Evolutionary conservation across 805 yeast genomes (phyloP), one percentile per base, ranked within the genome.

Genomic region (Candida tammaniensis): DNA sequence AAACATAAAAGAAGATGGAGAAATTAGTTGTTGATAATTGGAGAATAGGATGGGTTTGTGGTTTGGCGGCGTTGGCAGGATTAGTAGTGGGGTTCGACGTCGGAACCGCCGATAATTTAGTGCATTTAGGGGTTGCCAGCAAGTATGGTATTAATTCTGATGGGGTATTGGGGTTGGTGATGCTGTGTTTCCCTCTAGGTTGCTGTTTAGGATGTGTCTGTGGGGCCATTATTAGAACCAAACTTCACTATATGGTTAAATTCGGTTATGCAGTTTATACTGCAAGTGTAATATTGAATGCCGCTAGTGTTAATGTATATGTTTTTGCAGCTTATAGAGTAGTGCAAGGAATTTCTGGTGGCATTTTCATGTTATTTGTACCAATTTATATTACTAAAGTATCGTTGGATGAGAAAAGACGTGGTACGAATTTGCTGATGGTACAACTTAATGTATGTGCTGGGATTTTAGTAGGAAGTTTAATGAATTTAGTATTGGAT

Each of bases 301-400:
- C 38, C 3, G 16, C 27, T 5, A 30, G 34, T 15, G 9, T 18
- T 12, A 6, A 25, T 4, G n/a, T 22, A 2, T 20, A 49, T 5
- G 23, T 38, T 7, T 26, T 38, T 17, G 16, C 27, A 5, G 15
- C 32, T 22, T 22, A 32, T 38, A 39, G 61, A 21, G 21, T 49
- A 11, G 14, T 50, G 7, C 35, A 48, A 21, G 61, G 61, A 5
- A 26, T 54, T 8, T 29, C 48, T 5, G 47, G 57, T 17, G 66
- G 66, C 1, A 35, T 47, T 1, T 31, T 52, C 11, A 43, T 55
- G 18, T 52, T 52, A 2, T 22, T 54, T 2, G 45, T 51, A 3
- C 60, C 62, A 3, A 41, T 56, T 21, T 55, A 50, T 35, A 44
- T 50, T 30, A 42, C 43, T 25, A 51, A 48, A 16, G 28, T 50